Conservation (phyloP, 345 rosid species). For the Microthlaspi erraticum region DNA sequence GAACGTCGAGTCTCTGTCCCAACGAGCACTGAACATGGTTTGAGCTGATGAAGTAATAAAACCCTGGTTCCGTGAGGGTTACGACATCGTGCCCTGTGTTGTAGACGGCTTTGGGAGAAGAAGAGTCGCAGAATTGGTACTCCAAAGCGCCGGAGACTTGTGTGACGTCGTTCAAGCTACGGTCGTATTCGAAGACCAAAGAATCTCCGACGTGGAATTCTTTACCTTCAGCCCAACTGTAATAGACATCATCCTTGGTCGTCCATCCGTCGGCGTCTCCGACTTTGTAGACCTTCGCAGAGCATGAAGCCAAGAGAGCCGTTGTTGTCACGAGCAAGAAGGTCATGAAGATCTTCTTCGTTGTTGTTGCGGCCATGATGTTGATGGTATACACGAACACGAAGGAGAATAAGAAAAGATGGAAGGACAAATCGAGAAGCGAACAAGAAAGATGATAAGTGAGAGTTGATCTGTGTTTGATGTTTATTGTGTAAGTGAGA, state of each 20-base stretch:
- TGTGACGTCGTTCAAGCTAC: neutral
- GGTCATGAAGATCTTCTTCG: neutral
- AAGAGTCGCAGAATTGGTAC: slow-evolving; percentile 2
- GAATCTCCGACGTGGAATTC: slow-evolving; percentile 15
- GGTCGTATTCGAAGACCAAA: neutral
- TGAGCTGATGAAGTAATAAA: slow-evolving; percentile 12
- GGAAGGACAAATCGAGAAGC: neutral
- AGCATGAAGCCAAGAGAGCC: neutral
- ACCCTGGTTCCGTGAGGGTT: slow-evolving; percentile 18
- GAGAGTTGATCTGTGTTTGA: too few species aligned
- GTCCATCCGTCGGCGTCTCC: slow-evolving; percentile 22
- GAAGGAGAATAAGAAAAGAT: too few species aligned
- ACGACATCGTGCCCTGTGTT: neutral
- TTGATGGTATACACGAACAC: too few species aligned
- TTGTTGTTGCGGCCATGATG: slow-evolving; percentile 5
- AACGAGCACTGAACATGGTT: neutral
- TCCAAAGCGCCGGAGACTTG: slow-evolving; percentile 7
- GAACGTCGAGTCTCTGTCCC: slow-evolving; percentile 5
- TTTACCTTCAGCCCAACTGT: neutral
- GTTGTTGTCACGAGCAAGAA: neutral
- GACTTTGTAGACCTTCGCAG: neutral
- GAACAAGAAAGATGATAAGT: too few species aligned
- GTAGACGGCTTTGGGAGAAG: neutral
- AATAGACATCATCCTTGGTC: neutral
- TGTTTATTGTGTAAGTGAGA: too few species aligned